phyloP scores from a whole-genome alignment of 805 yeast genomes.

The Wickerhamomyces rabaulensis region DNA sequence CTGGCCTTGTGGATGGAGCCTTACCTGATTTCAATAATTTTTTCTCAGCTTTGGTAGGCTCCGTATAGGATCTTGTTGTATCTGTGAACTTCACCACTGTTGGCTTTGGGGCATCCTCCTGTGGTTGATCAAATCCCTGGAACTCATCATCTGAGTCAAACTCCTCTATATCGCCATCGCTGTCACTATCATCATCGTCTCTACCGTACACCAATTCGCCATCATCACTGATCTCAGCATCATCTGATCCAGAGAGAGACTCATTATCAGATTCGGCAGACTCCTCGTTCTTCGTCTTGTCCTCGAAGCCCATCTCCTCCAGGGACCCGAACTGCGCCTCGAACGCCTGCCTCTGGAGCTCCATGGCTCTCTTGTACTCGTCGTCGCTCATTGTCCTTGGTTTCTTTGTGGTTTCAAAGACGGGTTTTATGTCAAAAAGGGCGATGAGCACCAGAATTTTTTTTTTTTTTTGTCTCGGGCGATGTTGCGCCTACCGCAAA shows the following conservation, averaged over 20 bases:
- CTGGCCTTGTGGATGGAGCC: constrained; percentile 34
- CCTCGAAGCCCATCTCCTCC: constrained; percentile 49
- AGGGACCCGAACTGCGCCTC: constrained; percentile 61
- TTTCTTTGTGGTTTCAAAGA: not conserved
- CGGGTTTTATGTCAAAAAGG: not conserved
- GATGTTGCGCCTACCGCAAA: too few species aligned
- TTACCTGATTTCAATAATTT: constrained; percentile 56
- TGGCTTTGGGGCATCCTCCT: constrained; percentile 9
- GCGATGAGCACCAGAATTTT: not conserved
- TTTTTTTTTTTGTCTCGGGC: not conserved
- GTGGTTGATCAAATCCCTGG: constrained; percentile 8
- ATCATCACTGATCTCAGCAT: constrained; percentile 17
- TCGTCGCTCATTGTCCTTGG: constrained; percentile 1
- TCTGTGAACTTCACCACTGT: constrained; percentile 36
- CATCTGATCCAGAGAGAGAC: not conserved
- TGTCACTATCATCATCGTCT: not conserved
- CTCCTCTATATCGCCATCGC: constrained; percentile 16
- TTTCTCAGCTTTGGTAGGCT: constrained; percentile 42
- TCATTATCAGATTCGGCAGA: constrained; percentile 7
- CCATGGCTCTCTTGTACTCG: constrained; percentile 27
- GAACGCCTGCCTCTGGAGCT: constrained; percentile 51
- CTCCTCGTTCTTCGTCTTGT: constrained; percentile 29
- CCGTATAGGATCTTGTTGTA: constrained; percentile 23
- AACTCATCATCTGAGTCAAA: constrained; percentile 20
- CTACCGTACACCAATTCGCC: constrained; percentile 5